Evolutionary conservation across 257 asterid species (phyloP).

Genomic region (Solanum clarkiae): DNA sequence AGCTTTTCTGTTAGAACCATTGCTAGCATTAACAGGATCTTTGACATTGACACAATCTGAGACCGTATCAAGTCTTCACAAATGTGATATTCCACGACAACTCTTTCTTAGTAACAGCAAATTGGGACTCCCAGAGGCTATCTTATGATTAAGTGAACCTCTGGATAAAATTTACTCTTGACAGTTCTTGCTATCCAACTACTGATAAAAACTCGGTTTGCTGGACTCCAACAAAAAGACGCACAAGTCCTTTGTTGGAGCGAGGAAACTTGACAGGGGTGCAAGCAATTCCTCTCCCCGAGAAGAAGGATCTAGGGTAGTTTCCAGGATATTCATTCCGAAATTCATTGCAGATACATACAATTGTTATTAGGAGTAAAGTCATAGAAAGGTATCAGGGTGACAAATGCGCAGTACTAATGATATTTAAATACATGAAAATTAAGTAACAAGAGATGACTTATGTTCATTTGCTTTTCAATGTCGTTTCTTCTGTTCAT

Average conservation of each 20-base stretch:
- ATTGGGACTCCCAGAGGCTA: conserved; percentile 45
- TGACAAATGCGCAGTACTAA: background rate
- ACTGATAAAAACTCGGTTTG: background rate
- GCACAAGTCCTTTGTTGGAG: background rate
- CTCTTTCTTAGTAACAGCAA: conserved; percentile 27
- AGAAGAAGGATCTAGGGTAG: background rate
- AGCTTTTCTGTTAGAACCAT: conserved; percentile 40
- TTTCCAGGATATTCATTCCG: background rate
- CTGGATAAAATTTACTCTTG: background rate
- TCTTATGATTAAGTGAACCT: conserved; percentile 32
- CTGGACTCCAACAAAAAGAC: background rate
- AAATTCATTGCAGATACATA: background rate
- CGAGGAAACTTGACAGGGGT: background rate
- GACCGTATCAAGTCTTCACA: conserved; percentile 39
- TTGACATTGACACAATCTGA: conserved; percentile 48
- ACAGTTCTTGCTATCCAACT: conserved; percentile 5
- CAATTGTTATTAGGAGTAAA: background rate
- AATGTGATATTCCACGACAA: conserved; percentile 46
- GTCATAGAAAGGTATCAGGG: background rate
- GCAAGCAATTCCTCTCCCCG: background rate
- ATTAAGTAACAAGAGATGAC: background rate
- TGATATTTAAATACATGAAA: background rate
- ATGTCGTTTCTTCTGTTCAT: background rate
- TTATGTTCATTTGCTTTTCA: background rate
- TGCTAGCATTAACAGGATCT: conserved; percentile 44